These are phyloP conservation scores for Nicotiana rustica DNA, from an alignment of 305 asterid genomes.

Conservation along the genomic window DNA sequence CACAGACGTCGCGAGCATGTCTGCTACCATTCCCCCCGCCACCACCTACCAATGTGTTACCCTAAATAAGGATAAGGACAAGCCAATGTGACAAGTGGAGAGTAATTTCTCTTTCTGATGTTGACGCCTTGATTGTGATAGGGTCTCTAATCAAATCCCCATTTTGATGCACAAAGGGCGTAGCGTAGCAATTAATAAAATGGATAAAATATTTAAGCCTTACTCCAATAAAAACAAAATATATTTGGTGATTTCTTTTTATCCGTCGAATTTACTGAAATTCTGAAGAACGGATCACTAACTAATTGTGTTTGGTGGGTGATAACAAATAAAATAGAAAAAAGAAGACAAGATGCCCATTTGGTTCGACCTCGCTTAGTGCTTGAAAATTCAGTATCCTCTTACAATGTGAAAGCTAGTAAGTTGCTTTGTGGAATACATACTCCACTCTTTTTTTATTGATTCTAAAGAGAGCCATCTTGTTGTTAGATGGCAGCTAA, in stretches of 20 bases:
- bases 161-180: neutral
- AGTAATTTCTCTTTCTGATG: neutral
- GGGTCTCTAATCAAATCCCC: neutral
- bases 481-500: neutral
- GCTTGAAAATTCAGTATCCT: slow-evolving; percentile 1
- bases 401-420: neutral
- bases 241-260: neutral
- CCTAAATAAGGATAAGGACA: slow-evolving; percentile 10
- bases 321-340: no score
- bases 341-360: no score
- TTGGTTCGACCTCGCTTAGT: neutral
- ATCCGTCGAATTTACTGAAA: no score
- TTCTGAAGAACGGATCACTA: no score
- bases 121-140: neutral
- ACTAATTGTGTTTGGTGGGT: no score
- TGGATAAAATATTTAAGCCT: neutral
- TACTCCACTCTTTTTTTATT: neutral
- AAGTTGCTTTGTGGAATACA: slow-evolving; percentile 5
- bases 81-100: neutral
- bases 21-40: neutral
- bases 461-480: neutral
- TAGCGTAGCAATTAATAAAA: neutral
- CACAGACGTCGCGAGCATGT: neutral
- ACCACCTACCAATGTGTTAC: neutral
- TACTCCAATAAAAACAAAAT: neutral